Evolutionary conservation across 2,329 filamentous ascomycete genomes (phyloP), one percentile per base, ranked within the genome.

Genomic region (Paraphoma chrysanthemicola): DNA sequence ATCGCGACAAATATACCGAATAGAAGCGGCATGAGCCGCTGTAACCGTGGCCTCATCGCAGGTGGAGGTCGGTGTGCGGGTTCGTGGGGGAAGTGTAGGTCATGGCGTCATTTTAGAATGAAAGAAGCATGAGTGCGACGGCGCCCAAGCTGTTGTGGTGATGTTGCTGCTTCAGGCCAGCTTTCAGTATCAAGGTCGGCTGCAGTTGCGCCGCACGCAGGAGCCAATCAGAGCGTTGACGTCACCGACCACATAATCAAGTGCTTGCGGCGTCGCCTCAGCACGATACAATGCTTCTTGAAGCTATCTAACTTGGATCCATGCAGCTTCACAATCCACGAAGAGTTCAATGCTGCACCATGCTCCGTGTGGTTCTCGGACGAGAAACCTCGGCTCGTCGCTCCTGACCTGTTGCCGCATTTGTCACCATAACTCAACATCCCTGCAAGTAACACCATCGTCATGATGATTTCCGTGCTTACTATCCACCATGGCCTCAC

Each of bases 1-100:
- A 45, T 48, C 56, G 55, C 33, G 30, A 49, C 43, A 14, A 18
- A 58, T 71, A 44, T 67, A 77, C 74, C 64, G 48, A 75, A 67
- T 53, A 73, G 56, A 54, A 76, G 70, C 73, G 72, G 72, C 68
- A 73, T 62, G 50, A 70, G 71, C 73, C 73, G 74, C 72, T 60
- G 68, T 56, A 68, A 60, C 60, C 61, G 69, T 60, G 64, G 70
- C 67, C 68, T 76, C 74, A 77, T 77, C 55, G 63, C 69, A 49
- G 63, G 17, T 49, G 39, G 48, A 30, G 47, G 54, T 62, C 39
- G 41, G 54, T 50, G 54, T 59, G 48, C 43, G 54, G 52, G 56
- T 54, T 18, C 51, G 46, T 53, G 38, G 53, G 59, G 56, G 47
- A 48, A 51, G 33, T 52, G 60, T 60, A 39, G 59, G 51, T 75